These are phyloP conservation scores for Torrubiellomyces zombiae DNA, from an alignment of 2,329 filamentous ascomycete genomes.

Conservation along the genomic window DNA sequence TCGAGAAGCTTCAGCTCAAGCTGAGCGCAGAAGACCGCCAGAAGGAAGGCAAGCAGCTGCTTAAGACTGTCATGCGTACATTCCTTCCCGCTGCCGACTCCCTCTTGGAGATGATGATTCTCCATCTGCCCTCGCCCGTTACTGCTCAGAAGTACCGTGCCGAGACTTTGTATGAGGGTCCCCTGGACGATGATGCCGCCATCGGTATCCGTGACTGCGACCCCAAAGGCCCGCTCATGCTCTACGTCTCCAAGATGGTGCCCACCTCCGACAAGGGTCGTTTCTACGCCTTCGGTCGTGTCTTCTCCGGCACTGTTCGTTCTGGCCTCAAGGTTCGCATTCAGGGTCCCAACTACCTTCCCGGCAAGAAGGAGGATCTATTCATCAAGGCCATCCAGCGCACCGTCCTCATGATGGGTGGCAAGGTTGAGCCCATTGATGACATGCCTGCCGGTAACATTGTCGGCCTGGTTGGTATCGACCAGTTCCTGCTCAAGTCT, in stretches of 20 bases:
- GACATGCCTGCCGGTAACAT: constrained; percentile 99
- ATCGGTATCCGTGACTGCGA: constrained; percentile 98
- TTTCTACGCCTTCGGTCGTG: constrained; percentile 99
- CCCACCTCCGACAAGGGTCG: constrained; percentile 98
- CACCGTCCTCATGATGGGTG: constrained; percentile 99
- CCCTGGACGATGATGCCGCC: constrained; percentile 76
- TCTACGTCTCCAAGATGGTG: constrained; percentile 99
- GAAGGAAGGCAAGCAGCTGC: constrained; percentile 90
- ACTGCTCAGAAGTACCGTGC: constrained; percentile 95
- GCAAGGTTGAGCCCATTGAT: constrained; percentile 96
- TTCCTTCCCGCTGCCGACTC: constrained; percentile 98
- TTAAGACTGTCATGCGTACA: constrained; percentile 97
- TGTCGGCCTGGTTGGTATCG: constrained; percentile 96
- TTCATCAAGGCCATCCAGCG: constrained; percentile 99
- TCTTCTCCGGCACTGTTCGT: constrained; percentile 95
- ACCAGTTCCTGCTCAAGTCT: constrained; percentile 99
- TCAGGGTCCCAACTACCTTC: constrained; percentile 96
- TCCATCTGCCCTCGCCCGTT: constrained; percentile 90
- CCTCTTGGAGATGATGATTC: constrained; percentile 99
- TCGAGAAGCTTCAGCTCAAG: constrained; percentile 93
- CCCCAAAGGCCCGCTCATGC: constrained; percentile 95
- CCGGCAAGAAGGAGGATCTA: constrained; percentile 96
- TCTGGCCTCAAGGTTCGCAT: constrained; percentile 99
- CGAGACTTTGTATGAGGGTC: constrained; percentile 98
- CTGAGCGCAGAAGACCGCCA: constrained; percentile 73